Percentiles rank a stretch among this genome's conserved stretches.
Conservation (phyloP, 108 stramenopile genomes). For the Cylindrotheca fusiformis region DNA sequence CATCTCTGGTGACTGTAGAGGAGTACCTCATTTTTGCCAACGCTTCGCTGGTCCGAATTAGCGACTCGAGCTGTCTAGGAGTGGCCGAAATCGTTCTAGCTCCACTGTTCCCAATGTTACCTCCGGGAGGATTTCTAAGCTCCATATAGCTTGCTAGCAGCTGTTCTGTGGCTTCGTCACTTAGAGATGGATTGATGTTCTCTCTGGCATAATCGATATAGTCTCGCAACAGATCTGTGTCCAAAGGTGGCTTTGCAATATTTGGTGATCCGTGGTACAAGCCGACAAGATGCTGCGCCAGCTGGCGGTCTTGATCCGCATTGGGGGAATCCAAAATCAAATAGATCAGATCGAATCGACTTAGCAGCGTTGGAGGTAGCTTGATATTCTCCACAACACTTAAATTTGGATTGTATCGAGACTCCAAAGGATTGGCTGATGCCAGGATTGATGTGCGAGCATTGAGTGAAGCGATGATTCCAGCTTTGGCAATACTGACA, state of each 20-base stretch:
- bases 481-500: constrained; percentile 97
- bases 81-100: constrained; percentile 96
- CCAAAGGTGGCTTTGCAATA: constrained; percentile 73
- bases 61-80: constrained; percentile 96
- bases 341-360: constrained; percentile 98
- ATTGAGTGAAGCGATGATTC: constrained; percentile 97
- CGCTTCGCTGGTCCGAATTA: constrained; percentile 95
- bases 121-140: constrained; percentile 78
- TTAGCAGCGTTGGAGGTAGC: constrained; percentile 97
- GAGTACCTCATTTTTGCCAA: constrained; percentile 90
- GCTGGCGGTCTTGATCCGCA: constrained; percentile 79
- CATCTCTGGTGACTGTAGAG: constrained; percentile 61
- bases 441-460: constrained; percentile 97
- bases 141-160: constrained; percentile 91
- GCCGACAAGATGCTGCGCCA: constrained; percentile 89
- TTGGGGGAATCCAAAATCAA: constrained; percentile 94
- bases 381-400: constrained; percentile 98
- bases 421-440: constrained; percentile 97
- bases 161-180: constrained; percentile 82
- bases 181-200: constrained; percentile 81
- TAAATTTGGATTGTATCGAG: constrained; percentile 94
- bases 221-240: constrained; percentile 81
- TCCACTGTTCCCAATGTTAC: constrained; percentile 57
- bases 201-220: constrained; percentile 94
- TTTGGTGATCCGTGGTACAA: constrained; percentile 86